Percentiles rank a stretch among this genome's conserved stretches.
These are phyloP conservation scores for Leccinum subtestaceum DNA, from an alignment of 768 basidiomycete species.

Conservation along the genomic window DNA sequence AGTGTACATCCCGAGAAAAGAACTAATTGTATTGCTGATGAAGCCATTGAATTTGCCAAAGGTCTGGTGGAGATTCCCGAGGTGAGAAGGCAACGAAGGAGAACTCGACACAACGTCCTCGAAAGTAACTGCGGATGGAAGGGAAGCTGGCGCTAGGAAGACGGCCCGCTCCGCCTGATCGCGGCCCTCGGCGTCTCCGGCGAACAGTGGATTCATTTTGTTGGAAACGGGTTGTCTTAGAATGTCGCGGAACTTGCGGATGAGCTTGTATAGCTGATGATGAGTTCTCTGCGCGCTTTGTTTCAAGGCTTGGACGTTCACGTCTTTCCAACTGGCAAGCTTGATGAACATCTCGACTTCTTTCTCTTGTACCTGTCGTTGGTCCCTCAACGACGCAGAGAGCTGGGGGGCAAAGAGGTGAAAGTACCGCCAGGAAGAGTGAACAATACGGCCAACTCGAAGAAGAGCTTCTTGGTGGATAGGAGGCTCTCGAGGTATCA, in stretches of 20 bases:
- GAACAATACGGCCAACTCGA: conserved; percentile 57
- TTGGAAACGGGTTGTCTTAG: conserved; percentile 66
- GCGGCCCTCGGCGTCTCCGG: conserved; percentile 36
- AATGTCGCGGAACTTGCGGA: conserved; percentile 89
- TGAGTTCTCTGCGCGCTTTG: conserved; percentile 90
- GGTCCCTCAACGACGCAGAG: conserved; percentile 45
- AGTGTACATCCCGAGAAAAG: conserved; percentile 40
- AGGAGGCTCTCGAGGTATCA: conserved; percentile 34
- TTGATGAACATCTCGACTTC: conserved; percentile 86
- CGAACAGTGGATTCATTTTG: conserved; percentile 37
- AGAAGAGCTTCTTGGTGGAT: conserved; percentile 36
- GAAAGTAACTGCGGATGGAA: not conserved
- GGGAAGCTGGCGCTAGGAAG: not conserved
- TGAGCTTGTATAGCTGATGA: conserved; percentile 83
- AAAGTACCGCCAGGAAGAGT: conserved; percentile 61
- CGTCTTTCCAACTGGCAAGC: conserved; percentile 96
- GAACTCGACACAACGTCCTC: conserved; percentile 4
- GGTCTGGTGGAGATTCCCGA: conserved; percentile 49
- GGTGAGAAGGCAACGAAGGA: conserved; percentile 32
- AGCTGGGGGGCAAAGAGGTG: conserved; percentile 54
- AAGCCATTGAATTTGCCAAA: conserved; percentile 48
- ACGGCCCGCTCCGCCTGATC: conserved; percentile 10
- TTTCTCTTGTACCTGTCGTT: conserved; percentile 66
- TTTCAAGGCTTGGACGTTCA: conserved; percentile 91
- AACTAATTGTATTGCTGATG: conserved; percentile 40